These are phyloP conservation scores for Clonostachys rosea DNA, from an alignment of 2,329 filamentous ascomycete species.

Conservation along the genomic window DNA sequence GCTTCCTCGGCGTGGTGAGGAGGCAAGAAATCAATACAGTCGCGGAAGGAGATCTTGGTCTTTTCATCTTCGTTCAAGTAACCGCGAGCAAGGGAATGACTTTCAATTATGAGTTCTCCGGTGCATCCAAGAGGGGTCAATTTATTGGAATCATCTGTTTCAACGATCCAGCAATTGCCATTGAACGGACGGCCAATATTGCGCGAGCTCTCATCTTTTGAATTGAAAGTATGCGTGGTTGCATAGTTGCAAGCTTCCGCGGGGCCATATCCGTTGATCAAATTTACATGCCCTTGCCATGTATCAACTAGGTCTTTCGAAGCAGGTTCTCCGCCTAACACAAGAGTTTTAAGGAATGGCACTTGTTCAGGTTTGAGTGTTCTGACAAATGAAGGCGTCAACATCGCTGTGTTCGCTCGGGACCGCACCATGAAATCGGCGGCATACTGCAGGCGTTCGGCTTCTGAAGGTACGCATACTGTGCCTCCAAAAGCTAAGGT, in stretches of 20 bases:
- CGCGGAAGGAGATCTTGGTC: slow-evolving; percentile 43
- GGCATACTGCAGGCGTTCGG: slow-evolving; percentile 6
- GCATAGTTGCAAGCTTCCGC: slow-evolving; percentile 17
- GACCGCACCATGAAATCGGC: background rate
- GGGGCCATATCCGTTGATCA: slow-evolving; percentile 17
- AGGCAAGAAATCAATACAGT: slow-evolving; percentile 36
- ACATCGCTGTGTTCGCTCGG: background rate
- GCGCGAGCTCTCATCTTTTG: background rate
- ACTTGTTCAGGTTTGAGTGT: slow-evolving; percentile 3
- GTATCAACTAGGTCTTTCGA: slow-evolving; percentile 4
- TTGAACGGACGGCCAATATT: slow-evolving; percentile 6
- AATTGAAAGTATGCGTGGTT: slow-evolving; percentile 19
- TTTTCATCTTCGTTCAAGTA: slow-evolving; percentile 47
- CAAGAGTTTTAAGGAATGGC: slow-evolving; percentile 4
- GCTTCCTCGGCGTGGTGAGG: slow-evolving; percentile 14
- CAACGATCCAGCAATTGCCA: slow-evolving; percentile 26
- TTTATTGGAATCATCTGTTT: slow-evolving; percentile 16
- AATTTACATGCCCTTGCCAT: slow-evolving; percentile 5
- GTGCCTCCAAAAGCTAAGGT: slow-evolving; percentile 10
- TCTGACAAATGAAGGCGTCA: slow-evolving; percentile 1
- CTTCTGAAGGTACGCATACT: slow-evolving; percentile 12
- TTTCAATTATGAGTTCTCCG: slow-evolving; percentile 41
- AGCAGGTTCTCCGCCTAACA: slow-evolving; percentile 10
- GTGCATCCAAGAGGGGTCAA: slow-evolving; percentile 13
- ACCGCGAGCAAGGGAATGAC: slow-evolving; percentile 47